Evolutionary conservation across 1,284 basidiomycete species (phyloP), one percentile per base, ranked within the genome.

Genomic region (Golubevia pallescens): DNA sequence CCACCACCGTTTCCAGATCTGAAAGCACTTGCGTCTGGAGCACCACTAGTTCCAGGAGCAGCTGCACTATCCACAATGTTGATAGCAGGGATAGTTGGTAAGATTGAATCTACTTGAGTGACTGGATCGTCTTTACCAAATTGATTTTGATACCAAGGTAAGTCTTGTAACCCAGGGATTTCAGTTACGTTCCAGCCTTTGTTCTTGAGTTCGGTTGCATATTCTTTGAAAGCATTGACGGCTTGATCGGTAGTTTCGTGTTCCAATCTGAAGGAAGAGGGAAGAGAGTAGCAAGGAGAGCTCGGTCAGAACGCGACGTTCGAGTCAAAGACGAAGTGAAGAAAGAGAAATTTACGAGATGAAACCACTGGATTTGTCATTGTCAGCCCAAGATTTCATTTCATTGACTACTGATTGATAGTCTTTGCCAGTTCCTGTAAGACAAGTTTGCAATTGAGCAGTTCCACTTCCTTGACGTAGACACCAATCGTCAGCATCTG

Each of bases 211-310:
- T 73, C 68, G 13, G 63, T 34, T 60, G 66, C 65, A 66, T 78
- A 73, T 2, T 21, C 32, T 62, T 70, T 67, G 73, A 77, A 77
- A 7, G 77, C 57, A 64, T 79, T 65, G 65, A 77, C 68, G 62
- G 73, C 73, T 62, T 77, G 75, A 61, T 75, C 70, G 62, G 77
- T 79, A 24, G 75, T 73, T 59, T 79, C 77, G 70, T 79, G 77
- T 58, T 79, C 73, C 58, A 79, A 73, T 63, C n/a, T n/a, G n/a
- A n/a, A 28, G 28, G 28, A 28, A 28, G 28, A 28, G 28, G 28
- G 28, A 28, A 28, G 28, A 28, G 28, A 28, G 28, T 28, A 28
- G 28, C 28, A 28, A 28, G 28, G 28, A 28, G 28, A 28, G 28
- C 28, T 28, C 28, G 28, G 28, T 28, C 28, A 28, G 28, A 28